phyloP scores from a whole-genome alignment of 768 basidiomycete genomes.

The Pleurotus cornucopiae region DNA sequence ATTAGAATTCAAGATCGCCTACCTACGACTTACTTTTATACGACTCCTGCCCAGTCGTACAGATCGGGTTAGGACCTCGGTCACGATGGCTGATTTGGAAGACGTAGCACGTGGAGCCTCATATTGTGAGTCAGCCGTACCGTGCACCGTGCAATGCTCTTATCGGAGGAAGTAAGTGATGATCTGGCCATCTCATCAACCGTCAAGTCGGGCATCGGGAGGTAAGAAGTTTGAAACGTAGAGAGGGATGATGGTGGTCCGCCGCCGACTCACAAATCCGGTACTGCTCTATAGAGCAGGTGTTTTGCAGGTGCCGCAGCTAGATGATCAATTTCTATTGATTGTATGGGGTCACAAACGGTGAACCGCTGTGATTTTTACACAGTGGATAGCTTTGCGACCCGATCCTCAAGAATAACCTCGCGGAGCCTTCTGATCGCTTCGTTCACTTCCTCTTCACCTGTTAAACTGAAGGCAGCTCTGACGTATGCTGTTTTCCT shows the following conservation, averaged over 20 bases:
- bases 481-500: conserved; percentile 71
- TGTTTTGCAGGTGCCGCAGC: too few species aligned
- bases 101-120: not conserved
- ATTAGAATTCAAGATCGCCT: not conserved
- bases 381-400: conserved; percentile 2
- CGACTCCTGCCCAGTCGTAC: not conserved
- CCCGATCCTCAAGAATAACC: conserved; percentile 28
- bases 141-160: too few species aligned
- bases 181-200: too few species aligned
- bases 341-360: not conserved
- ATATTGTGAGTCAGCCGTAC: not conserved
- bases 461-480: conserved; percentile 73
- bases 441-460: conserved; percentile 66
- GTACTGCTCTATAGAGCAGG: too few species aligned
- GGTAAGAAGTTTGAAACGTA: too few species aligned
- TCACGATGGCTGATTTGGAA: not conserved
- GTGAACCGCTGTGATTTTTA: not conserved
- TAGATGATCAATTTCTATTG: too few species aligned
- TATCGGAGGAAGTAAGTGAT: too few species aligned
- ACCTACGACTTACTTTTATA: not conserved
- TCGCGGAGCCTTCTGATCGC: conserved; percentile 59
- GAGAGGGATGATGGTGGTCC: too few species aligned
- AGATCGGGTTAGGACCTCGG: not conserved
- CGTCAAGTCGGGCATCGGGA: too few species aligned
- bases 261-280: too few species aligned